A percentile compares a stretch with the other conserved stretches of the same genome.
Conservation (phyloP, 2,329 filamentous ascomycete species). For the Nemania sp. region DNA sequence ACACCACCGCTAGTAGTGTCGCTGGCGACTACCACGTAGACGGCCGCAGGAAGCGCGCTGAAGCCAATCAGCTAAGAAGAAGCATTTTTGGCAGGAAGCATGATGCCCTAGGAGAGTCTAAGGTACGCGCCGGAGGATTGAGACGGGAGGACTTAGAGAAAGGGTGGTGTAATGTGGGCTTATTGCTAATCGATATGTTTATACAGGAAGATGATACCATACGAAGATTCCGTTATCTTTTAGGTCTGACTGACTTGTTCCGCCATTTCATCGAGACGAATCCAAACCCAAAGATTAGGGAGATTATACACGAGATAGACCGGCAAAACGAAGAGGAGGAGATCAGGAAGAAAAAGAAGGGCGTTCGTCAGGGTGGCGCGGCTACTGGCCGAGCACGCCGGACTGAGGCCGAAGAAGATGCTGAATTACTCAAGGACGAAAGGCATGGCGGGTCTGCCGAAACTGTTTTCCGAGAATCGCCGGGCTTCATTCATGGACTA, state of each 20-base stretch:
- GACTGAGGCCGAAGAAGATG: slow-evolving; percentile 98
- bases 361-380: slow-evolving; percentile 85
- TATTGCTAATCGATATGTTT: slow-evolving; percentile 52
- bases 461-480: slow-evolving; percentile 93
- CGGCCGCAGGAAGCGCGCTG: slow-evolving; percentile 85
- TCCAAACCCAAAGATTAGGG: slow-evolving; percentile 92
- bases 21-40: slow-evolving; percentile 81
- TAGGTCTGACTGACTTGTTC: slow-evolving; percentile 95
- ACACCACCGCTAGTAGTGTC: slow-evolving; percentile 84
- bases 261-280: slow-evolving; percentile 99
- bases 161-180: slow-evolving; percentile 25
- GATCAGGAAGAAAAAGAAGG: slow-evolving; percentile 76
- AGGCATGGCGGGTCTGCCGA: slow-evolving; percentile 87
- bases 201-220: slow-evolving; percentile 89
- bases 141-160: too few species aligned
- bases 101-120: slow-evolving; percentile 89
- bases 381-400: slow-evolving; percentile 81
- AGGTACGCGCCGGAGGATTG: slow-evolving; percentile 66
- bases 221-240: slow-evolving; percentile 90
- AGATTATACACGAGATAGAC: slow-evolving; percentile 95
- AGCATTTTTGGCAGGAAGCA: slow-evolving; percentile 97
- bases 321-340: slow-evolving; percentile 85
- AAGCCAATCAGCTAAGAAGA: slow-evolving; percentile 89
- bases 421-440: slow-evolving; percentile 87
- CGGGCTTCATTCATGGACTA: slow-evolving; percentile 84